Percentiles rank a stretch among this genome's conserved stretches.
Evolutionary conservation across 352 stramenopile species (phyloP).

Genomic region (Phytophthora pistaciae): DNA sequence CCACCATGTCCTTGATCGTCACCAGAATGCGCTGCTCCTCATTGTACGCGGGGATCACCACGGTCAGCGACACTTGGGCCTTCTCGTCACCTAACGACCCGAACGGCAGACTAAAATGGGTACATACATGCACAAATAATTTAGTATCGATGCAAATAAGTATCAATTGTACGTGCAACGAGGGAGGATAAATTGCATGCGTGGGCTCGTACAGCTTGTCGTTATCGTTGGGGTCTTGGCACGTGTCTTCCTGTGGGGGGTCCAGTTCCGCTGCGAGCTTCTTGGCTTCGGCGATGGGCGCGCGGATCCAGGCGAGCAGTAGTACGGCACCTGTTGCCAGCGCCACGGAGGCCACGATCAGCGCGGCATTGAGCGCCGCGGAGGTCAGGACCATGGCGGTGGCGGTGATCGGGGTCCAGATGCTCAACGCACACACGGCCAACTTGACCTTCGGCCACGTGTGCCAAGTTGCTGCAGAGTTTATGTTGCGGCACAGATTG

Average conservation of each 20-base stretch:
- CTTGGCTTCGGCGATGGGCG: constrained; percentile 63
- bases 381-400: constrained; percentile 21
- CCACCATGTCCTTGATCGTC: constrained; percentile 91
- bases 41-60: constrained; percentile 97
- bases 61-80: constrained; percentile 74
- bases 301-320: constrained; percentile 68
- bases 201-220: constrained; percentile 44
- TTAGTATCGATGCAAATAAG: constrained; percentile 1
- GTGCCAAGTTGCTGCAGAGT: constrained; percentile 17
- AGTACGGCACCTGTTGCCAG: constrained; percentile 34
- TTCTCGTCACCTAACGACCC: constrained; percentile 67
- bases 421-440: constrained; percentile 8
- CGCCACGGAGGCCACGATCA: constrained; percentile 27
- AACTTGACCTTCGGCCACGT: constrained; percentile 26
- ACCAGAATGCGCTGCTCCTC: constrained; percentile 93
- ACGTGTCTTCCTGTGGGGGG: constrained; percentile 61
- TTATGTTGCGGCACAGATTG: not conserved
- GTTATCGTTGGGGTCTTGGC: constrained; percentile 56
- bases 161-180: not conserved
- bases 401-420: not conserved
- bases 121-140: constrained; percentile 5
- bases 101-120: constrained; percentile 52
- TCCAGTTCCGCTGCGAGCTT: constrained; percentile 59
- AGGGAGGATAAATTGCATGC: not conserved
- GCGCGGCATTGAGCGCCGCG: constrained; percentile 21